These are phyloP conservation scores for Patellaria atrata DNA, from an alignment of 495 filamentous ascomycete species.

Conservation along the genomic window DNA sequence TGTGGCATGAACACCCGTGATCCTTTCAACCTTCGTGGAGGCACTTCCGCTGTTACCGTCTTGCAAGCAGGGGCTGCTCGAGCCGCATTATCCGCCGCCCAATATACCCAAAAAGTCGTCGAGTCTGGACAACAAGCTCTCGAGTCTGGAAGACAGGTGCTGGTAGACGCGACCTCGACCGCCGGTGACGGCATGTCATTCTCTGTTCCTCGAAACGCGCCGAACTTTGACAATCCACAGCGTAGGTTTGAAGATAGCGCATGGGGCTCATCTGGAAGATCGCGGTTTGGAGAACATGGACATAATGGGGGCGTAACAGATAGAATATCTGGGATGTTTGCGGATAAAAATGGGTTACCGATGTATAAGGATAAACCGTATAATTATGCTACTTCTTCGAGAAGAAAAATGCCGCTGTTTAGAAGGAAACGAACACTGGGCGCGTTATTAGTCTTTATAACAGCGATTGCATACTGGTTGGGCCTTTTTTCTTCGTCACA, in stretches of 20 bases:
- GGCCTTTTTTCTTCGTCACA: constrained; percentile 32
- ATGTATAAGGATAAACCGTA: constrained; percentile 99
- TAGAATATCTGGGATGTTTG: constrained; percentile 39
- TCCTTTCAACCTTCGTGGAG: constrained; percentile 24
- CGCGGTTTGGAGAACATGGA: constrained; percentile 35
- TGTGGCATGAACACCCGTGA: constrained; percentile 25
- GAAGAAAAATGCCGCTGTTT: constrained; percentile 28
- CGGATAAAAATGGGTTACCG: constrained; percentile 50
- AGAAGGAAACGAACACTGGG: constrained; percentile 39
- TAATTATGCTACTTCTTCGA: constrained; percentile 43
- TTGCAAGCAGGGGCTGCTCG: constrained; percentile 7
- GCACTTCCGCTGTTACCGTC: constrained; percentile 5
- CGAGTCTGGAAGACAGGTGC: constrained; percentile 30
- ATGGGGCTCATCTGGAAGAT: constrained; percentile 36
- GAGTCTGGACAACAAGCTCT: constrained; percentile 30
- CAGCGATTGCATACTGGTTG: constrained; percentile 42
- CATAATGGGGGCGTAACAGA: constrained; percentile 27
- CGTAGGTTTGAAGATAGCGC: constrained; percentile 51
- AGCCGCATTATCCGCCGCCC: constrained; percentile 19
- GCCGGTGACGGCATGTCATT: constrained; percentile 44
- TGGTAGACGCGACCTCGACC: constrained; percentile 5
- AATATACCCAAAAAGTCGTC: constrained; percentile 29
- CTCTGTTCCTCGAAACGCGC: constrained; percentile 49
- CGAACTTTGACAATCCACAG: constrained; percentile 54
- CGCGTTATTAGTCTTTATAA: constrained; percentile 35